Percentiles rank a stretch among this genome's conserved stretches.
phyloP scores from a whole-genome alignment of 495 filamentous ascomycete genomes.

The Aspergillus ellipticus region DNA sequence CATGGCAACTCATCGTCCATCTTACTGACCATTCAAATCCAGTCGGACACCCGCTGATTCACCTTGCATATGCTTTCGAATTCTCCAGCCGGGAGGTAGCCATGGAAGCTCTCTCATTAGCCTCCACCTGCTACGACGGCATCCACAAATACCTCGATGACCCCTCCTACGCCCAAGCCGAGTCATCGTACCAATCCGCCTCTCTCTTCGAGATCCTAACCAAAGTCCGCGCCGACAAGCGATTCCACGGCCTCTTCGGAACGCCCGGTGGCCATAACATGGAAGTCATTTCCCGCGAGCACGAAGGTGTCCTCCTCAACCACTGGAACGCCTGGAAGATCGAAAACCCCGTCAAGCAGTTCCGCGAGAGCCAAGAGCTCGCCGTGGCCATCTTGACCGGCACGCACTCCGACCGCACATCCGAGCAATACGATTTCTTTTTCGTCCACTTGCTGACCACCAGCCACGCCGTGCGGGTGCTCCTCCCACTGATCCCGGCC shows the following conservation, averaged over 20 bases:
- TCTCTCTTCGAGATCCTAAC: conserved; percentile 64
- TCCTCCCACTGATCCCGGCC: conserved; percentile 73
- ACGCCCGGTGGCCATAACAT: conserved; percentile 61
- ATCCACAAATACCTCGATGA: conserved; percentile 79
- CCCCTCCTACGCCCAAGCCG: conserved; percentile 55
- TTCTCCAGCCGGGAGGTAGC: conserved; percentile 72
- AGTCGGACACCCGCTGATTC: conserved; percentile 88
- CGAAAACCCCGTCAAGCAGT: conserved; percentile 60
- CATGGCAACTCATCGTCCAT: too few relatives aligned
- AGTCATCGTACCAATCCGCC: conserved; percentile 45
- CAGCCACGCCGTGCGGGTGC: conserved; percentile 79
- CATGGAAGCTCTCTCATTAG: conserved; percentile 75
- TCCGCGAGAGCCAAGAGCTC: conserved; percentile 72
- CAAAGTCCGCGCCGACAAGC: conserved; percentile 49
- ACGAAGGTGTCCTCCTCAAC: conserved; percentile 67
- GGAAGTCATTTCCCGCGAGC: conserved; percentile 58
- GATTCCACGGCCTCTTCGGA: conserved; percentile 54
- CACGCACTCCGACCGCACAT: conserved; percentile 38
- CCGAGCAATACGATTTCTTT: conserved; percentile 75
- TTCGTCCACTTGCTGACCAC: conserved; percentile 75
- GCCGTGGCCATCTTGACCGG: conserved; percentile 69
- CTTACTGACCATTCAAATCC: conserved; percentile 11
- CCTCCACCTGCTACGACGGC: conserved; percentile 66
- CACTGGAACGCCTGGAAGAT: conserved; percentile 88
- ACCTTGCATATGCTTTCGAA: conserved; percentile 85